phyloP scores from a whole-genome alignment of 306 rosid species.

The Vigna angularis region DNA sequence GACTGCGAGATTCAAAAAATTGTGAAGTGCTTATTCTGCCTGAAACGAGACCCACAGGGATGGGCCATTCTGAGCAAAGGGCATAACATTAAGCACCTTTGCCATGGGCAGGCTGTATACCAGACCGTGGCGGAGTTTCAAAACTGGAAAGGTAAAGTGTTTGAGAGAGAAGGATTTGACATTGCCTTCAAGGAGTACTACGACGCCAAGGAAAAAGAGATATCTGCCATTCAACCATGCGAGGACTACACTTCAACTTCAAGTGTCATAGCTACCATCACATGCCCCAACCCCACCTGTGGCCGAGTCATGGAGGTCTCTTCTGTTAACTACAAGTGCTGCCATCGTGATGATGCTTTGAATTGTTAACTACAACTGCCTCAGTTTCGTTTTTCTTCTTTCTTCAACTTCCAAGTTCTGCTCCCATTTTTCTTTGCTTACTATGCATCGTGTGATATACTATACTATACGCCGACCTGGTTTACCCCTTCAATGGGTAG shows the following conservation, averaged over 20 bases:
- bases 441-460: slow-evolving; percentile 20
- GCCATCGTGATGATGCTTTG: slow-evolving; percentile 41
- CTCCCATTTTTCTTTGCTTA: slow-evolving; percentile 4
- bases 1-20: slow-evolving; percentile 40
- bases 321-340: slow-evolving; percentile 52
- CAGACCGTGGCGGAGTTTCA: slow-evolving; percentile 40
- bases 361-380: not conserved
- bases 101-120: slow-evolving; percentile 43
- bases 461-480: not conserved
- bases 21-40: slow-evolving; percentile 37
- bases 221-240: slow-evolving; percentile 40
- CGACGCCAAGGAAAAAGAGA: slow-evolving; percentile 36
- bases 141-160: slow-evolving; percentile 43
- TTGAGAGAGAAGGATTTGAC: slow-evolving; percentile 41
- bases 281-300: slow-evolving; percentile 53
- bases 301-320: slow-evolving; percentile 54
- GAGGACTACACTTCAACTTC: slow-evolving; percentile 29
- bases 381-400: not conserved
- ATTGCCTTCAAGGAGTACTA: slow-evolving; percentile 43
- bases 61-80: slow-evolving; percentile 56
- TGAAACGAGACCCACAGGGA: slow-evolving; percentile 45
- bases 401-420: not conserved
- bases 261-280: slow-evolving; percentile 48
- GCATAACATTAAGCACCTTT: slow-evolving; percentile 1
- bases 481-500: slow-evolving; percentile 30